phyloP scores from a whole-genome alignment of 768 basidiomycete genomes.

The Leccinellum albellum region DNA sequence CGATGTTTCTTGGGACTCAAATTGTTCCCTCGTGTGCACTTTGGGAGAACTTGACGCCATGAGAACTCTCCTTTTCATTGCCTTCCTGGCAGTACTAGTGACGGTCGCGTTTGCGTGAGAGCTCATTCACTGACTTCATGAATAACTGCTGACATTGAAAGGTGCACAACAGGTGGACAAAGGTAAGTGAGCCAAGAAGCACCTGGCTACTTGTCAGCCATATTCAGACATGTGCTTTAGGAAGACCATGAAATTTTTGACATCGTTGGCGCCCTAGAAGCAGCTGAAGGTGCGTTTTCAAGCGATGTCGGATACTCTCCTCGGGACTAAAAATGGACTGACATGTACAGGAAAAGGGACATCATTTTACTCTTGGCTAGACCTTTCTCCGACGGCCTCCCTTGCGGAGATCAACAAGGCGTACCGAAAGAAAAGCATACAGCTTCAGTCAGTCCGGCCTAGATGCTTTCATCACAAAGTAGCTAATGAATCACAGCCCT shows the following conservation, averaged over 20 bases:
- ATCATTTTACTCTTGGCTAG: conserved; percentile 95
- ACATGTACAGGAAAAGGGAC: conserved; percentile 67
- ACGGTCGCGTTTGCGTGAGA: conserved; percentile 57
- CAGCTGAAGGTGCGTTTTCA: conserved; percentile 60
- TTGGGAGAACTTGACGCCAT: conserved; percentile 29
- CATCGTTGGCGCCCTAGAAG: conserved; percentile 76
- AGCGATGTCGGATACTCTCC: background rate
- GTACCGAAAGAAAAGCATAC: conserved; percentile 87
- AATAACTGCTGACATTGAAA: background rate
- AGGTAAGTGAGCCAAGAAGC: conserved; percentile 37
- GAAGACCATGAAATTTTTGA: conserved; percentile 98
- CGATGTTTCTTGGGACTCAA: background rate
- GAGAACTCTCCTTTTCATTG: conserved; percentile 46
- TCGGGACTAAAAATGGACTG: conserved; percentile 2
- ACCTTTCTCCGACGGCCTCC: conserved; percentile 69
- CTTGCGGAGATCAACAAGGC: conserved; percentile 80
- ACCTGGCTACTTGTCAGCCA: conserved; percentile 4
- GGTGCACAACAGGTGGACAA: conserved; percentile 60
- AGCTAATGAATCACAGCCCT: conserved; percentile 51
- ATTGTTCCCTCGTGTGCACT: background rate
- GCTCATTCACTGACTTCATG: conserved; percentile 17
- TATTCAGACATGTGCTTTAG: conserved; percentile 34
- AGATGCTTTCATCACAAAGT: background rate
- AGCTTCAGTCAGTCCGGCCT: conserved; percentile 70
- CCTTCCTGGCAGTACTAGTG: conserved; percentile 49